Evolutionary conservation across 2,329 filamentous ascomycete species (phyloP), one percentile per base, ranked within the genome.

Genomic region (Nemania abortiva): DNA sequence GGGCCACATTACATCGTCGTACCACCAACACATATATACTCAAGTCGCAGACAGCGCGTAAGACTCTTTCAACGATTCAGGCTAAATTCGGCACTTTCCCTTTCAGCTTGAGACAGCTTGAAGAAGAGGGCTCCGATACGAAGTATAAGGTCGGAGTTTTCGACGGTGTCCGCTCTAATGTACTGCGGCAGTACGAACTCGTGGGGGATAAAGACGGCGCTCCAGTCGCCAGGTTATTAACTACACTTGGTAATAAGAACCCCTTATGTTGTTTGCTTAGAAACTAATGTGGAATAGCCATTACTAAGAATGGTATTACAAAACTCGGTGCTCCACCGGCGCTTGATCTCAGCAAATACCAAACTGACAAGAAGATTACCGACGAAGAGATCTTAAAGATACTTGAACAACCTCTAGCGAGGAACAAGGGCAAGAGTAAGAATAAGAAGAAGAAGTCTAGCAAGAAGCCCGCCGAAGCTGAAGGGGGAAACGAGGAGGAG

Each of bases 21-120:
- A 98, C 96, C 66, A 91, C 89, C 74, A 95, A 93, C 75, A 98
- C 94, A 70, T 98, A 97, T 83, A 91, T 90, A 70, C 88, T 99
- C 74, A 99, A 98, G 90, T 91, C 96, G 74, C 94, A 94, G 70
- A 97, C 93, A 74, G 98, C 95, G 61, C 90, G 95, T 80, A 93
- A 97, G 83, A 92, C 95, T 58, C 87, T 98, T 62, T 97, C 95
- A 55, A 96, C 98, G 84, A 92, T 97, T 70, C 91, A 97, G 81
- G 97, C 95, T 90, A 98, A 95, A 86, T 99, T 98, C 79, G 95
- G 95, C 74, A 94, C 90, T 71, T 99, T 99, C 88, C 96, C 96
- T 76, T 99, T 99, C 89, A 97, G 93, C 84, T 87, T 98, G 85
- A 90, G 96, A 79, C 96, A 99, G 85, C 89, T 99, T 71, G 95